A percentile compares a stretch with the other conserved stretches of the same genome.
These are phyloP conservation scores for Cordia subcordata DNA, from an alignment of 257 asterid species.

Conservation along the genomic window DNA sequence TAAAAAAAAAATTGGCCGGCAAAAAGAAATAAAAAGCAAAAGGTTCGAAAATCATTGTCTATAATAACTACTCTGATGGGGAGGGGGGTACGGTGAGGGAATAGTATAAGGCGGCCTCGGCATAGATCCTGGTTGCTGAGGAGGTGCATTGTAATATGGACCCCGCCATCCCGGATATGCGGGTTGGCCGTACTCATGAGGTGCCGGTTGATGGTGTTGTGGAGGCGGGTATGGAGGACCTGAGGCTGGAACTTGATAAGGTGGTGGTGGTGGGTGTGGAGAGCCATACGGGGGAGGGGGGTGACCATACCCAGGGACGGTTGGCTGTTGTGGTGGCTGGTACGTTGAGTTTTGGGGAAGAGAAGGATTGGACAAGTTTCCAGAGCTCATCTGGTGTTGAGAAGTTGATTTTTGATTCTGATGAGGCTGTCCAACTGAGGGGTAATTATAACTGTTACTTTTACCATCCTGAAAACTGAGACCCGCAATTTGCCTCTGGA, in stretches of 20 bases:
- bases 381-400: conserved; percentile 43
- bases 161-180: conserved; percentile 96
- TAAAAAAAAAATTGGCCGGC: too few species aligned
- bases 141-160: conserved; percentile 65
- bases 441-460: conserved; percentile 32
- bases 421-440: conserved; percentile 49
- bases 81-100: conserved; percentile 73
- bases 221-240: conserved; percentile 56
- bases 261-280: conserved; percentile 64
- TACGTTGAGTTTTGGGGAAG: conserved; percentile 48
- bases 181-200: conserved; percentile 82
- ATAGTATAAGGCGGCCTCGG: conserved; percentile 83
- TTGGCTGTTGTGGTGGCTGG: conserved; percentile 39
- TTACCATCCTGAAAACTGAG: conserved; percentile 74
- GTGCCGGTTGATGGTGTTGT: conserved; percentile 54
- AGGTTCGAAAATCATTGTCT: conserved; percentile 38
- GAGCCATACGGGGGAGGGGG: conserved; percentile 19
- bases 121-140: conserved; percentile 72
- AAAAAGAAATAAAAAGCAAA: too few species aligned
- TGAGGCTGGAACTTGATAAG: conserved; percentile 54
- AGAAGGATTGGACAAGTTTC: conserved; percentile 33
- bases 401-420: conserved; percentile 52
- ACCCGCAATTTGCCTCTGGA: conserved; percentile 83
- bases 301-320: not conserved
- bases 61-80: conserved; percentile 68